Evolutionary conservation across 1,284 basidiomycete genomes (phyloP), one percentile per base, ranked within the genome.

Genomic region (Melanopsichium pennsylvanicum): DNA sequence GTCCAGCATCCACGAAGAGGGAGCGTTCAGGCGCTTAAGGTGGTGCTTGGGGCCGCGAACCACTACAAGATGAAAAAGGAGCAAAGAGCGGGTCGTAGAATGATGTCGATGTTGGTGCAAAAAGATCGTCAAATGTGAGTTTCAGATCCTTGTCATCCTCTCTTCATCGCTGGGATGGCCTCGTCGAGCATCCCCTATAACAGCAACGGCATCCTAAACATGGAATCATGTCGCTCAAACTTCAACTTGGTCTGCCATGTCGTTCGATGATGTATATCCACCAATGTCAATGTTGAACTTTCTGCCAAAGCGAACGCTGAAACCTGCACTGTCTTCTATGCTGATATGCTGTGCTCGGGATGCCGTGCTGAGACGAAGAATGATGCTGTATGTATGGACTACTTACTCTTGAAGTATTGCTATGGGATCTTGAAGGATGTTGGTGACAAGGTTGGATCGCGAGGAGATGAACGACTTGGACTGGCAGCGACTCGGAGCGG

Each of bases 1-100:
- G 88, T 97, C 93, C 77, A 98, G 88, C 93, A 98, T 96, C 96
- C 96, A 98, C 86, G 92, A 91, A 60, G 92, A 95, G 74, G 96
- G 96, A 78, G 96, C 96, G 78, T 90, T 89, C 75, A 97, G 88
- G 82, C 95, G 92, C 88, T 97, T 97, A 86, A 97, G 88, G 84
- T 98, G 95, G 86, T 97, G 97, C 90, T 93, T 95, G 77, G 95
- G 95, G 89, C 95, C 95, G 84, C 94, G 78, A 73, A 78, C 78
- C 78, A 76, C 71, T 74, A 67, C 31, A 21, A 48, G 31, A 27
- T 37, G 29, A 15, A 12, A 32, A 44, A 46, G 26, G 22, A 34
- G 35, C 44, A 31, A 47, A n/a, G n/a, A n/a, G n/a, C n/a, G n/a
- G n/a, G n/a, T n/a, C n/a, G 27, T 29, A 29, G 27, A 29, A 29